Evolutionary conservation across 352 stramenopile genomes (phyloP), one percentile per base, ranked within the genome.

Genomic region (Globisporangium abappressorium): DNA sequence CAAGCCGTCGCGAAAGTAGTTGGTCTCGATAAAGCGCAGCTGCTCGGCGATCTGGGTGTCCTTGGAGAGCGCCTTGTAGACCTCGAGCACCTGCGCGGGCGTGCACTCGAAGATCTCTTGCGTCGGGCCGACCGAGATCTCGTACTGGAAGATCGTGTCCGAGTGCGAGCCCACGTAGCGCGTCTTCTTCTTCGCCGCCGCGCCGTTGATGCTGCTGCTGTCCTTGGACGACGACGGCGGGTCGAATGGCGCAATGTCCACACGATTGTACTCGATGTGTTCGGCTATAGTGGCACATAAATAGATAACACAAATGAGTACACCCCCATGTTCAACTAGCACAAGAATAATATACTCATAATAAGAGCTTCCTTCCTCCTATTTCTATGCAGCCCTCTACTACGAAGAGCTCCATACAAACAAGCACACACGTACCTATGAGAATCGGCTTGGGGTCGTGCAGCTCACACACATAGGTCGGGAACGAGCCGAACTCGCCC

Each of bases 361-460:
- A 51, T 51, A 20, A 3, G 18, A 7, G 36, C 1, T 41, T 11
- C 8, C 36, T 15, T 43, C 36, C 36, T 43, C 36, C 36, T 11
- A 43, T 47, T 70, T 63, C 36, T 47, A 30, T 15, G 22, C 33
- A n/a, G n/a, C 9, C 9, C 64, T 66, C 41, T 2, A 65, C 28
- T 18, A 51, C 34, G 0, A 20, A 51, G 15, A 51, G 18, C 18
- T 51, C 43, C 43, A 24, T 47, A 36, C 9, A n/a, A 56, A 36
- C 26, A 24, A 63, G 2, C 24, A 20, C 34, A 18, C 1, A 55
- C 70, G 46, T 63, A 93, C 85, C 85, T 57, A 84, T 71, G 62
- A 93, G 81, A 46, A 93, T 80, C 11, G 76, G 70, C 59, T 92
- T 92, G 7, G 85, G 85, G 71, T 93, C 85, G 60, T 93, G 85